Evolutionary conservation across 2,329 filamentous ascomycete genomes (phyloP), one percentile per base, ranked within the genome.

Genomic region (Didymella keratinophila): DNA sequence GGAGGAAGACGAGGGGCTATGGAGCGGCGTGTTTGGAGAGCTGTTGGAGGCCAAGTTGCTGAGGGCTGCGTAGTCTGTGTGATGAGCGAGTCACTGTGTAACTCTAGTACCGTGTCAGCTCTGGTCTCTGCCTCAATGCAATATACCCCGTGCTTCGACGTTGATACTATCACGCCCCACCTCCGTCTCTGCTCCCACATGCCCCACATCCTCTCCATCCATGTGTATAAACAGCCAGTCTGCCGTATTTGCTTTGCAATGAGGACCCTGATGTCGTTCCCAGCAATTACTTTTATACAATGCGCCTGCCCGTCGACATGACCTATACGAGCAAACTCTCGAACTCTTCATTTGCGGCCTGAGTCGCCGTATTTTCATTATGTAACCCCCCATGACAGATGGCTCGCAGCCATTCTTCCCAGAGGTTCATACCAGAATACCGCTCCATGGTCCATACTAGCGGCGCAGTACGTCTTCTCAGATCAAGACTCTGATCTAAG

Each of bases 11-110:
- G 65, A 67, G 23, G 64, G 67, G 3, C 25, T 71, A 8, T 70
- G 67, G 67, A 67, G 72, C 41, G 65, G 67, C 2, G 60, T 56
- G 18, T 73, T 72, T 45, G 55, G 49, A 18, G 72, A 75, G 54
- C 54, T 75, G n/a, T 20, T 74, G 2, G 69, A 72, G 49, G 63
- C 64, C 5, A 74, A 70, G 58, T 60, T 75, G 10, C 45, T 75
- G 43, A 63, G 66, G 52, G 69, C 64, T 64, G 70, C 61, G 9
- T 56, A 32, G 20, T n/a, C 14, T 5, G 16, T 4, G 16, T 7
- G 16, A 36, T 7, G 6, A 9, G 32, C 32, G 27, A 28, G 8
- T 9, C 4, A 7, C 16, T n/a, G 16, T 6, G 16, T 18, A 18
- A 6, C 1, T n/a, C 16, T 18, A 1, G 14, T n/a, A 36, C 9